These are phyloP conservation scores for Sclerotinia trifoliorum DNA, from an alignment of 2,329 filamentous ascomycete species.

Conservation along the genomic window DNA sequence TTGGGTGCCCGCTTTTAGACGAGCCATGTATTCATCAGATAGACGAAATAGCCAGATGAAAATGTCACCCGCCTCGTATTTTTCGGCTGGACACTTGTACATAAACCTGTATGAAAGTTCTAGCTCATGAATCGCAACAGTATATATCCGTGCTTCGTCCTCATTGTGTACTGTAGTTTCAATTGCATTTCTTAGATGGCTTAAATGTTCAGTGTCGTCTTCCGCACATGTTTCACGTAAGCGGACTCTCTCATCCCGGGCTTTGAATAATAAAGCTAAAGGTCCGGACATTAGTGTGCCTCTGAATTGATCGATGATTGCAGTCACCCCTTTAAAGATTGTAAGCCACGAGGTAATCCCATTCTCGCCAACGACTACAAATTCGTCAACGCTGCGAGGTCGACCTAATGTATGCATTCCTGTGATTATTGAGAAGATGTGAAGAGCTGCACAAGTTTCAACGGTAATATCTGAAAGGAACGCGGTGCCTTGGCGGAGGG, in stretches of 20 bases:
- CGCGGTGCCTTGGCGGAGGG: constrained; percentile 33
- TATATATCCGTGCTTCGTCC: constrained; percentile 3
- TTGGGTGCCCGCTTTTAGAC: constrained; percentile 39
- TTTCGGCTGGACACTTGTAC: constrained; percentile 22
- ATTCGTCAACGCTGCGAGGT: constrained; percentile 37
- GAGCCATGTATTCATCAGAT: constrained; percentile 40
- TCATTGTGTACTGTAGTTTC: constrained; percentile 1
- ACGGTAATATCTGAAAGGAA: constrained; percentile 36
- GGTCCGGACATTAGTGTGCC: not conserved
- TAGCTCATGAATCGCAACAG: constrained; percentile 38
- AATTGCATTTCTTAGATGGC: constrained; percentile 1
- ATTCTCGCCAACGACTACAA: constrained; percentile 38
- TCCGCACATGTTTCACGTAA: constrained; percentile 4
- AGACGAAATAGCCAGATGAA: constrained; percentile 43
- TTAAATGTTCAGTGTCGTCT: constrained; percentile 1
- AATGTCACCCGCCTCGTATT: constrained; percentile 41
- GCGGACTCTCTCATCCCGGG: not conserved
- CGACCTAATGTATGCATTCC: constrained; percentile 41
- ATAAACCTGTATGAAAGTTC: constrained; percentile 36
- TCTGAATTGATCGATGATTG: constrained; percentile 10
- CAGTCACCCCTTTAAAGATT: constrained; percentile 29
- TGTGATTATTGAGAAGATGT: constrained; percentile 42
- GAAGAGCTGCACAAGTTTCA: constrained; percentile 38
- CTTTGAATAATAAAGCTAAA: not conserved
- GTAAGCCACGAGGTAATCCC: constrained; percentile 41